Conservation (phyloP, 139 green algal genomes). For the Chlamydomonas sphaeroides region DNA sequence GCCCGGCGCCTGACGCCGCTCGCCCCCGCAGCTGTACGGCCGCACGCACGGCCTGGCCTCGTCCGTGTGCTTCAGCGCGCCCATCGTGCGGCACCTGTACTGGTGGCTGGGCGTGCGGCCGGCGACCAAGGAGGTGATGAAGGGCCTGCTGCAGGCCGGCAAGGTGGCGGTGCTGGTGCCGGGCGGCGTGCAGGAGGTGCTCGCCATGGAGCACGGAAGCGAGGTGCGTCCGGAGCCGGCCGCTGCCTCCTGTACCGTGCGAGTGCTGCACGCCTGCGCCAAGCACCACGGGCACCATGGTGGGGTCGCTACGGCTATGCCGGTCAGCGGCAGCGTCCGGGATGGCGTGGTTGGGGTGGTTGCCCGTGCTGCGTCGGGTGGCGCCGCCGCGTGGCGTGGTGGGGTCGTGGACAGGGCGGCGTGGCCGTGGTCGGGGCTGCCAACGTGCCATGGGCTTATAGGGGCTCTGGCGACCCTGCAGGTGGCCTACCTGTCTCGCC, state of each 20-base stretch:
- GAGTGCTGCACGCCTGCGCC: no score
- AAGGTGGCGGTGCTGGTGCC: slow-evolving; percentile 65
- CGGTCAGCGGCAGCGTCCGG: no score
- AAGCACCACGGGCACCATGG: no score
- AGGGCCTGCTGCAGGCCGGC: slow-evolving; percentile 49
- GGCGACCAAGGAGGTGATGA: slow-evolving; percentile 51
- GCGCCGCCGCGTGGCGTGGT: neutral
- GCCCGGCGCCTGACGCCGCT: no score
- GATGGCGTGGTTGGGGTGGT: slow-evolving; percentile 46
- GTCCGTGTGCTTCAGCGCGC: slow-evolving; percentile 56
- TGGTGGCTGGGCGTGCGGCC: slow-evolving; percentile 75
- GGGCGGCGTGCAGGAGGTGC: slow-evolving; percentile 80
- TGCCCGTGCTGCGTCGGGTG: neutral
- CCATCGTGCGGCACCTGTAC: slow-evolving; percentile 78
- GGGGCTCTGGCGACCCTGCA: neutral
- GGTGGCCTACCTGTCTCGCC: slow-evolving; percentile 12
- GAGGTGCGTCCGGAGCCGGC: slow-evolving; percentile 82
- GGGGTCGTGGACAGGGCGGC: no score
- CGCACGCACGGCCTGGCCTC: slow-evolving; percentile 42
- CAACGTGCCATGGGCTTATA: no score
- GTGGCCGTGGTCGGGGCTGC: no score
- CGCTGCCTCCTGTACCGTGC: no score
- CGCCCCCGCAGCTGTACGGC: neutral
- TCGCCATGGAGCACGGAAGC: slow-evolving; percentile 72
- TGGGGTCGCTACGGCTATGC: no score